Evolutionary conservation across 176 grass and related monocot genomes (phyloP).

Genomic region (Zoysia japonica): DNA sequence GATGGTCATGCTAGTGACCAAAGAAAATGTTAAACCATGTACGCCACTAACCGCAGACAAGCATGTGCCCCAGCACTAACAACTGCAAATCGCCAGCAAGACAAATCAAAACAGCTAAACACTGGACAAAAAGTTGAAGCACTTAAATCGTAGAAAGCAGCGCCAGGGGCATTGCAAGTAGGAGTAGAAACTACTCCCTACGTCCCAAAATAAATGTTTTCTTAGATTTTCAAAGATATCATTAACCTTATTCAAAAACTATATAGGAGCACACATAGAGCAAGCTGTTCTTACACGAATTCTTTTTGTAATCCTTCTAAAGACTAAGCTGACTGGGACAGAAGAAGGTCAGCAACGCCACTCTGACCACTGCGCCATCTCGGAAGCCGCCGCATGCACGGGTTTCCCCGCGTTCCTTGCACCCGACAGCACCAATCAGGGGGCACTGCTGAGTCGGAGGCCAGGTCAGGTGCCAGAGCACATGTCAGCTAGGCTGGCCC

Average conservation of each 20-base stretch:
- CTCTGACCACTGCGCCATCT: slow-evolving; percentile 29
- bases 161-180: slow-evolving; percentile 19
- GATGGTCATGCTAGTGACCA: slow-evolving; percentile 8
- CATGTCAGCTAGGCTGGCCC: slow-evolving; percentile 71
- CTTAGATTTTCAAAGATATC: too few relatives aligned
- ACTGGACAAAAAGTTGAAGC: slow-evolving; percentile 19
- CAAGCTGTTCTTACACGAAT: slow-evolving; percentile 40
- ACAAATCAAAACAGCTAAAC: slow-evolving; percentile 37
- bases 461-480: slow-evolving; percentile 41
- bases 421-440: slow-evolving; percentile 46
- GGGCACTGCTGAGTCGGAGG: neutral
- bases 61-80: slow-evolving; percentile 14
- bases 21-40: slow-evolving; percentile 22
- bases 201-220: too few relatives aligned
- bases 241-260: too few relatives aligned
- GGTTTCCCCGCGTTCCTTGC: slow-evolving; percentile 45
- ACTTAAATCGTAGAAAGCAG: slow-evolving; percentile 13
- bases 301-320: slow-evolving; percentile 24
- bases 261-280: slow-evolving; percentile 7
- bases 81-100: slow-evolving; percentile 26
- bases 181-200: neutral
- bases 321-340: slow-evolving; percentile 13
- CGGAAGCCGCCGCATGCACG: slow-evolving; percentile 33
- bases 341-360: slow-evolving; percentile 50
- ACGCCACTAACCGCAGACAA: slow-evolving; percentile 34